phyloP scores from a whole-genome alignment of 352 stramenopile species.

The Globisporangium orthogonon region DNA sequence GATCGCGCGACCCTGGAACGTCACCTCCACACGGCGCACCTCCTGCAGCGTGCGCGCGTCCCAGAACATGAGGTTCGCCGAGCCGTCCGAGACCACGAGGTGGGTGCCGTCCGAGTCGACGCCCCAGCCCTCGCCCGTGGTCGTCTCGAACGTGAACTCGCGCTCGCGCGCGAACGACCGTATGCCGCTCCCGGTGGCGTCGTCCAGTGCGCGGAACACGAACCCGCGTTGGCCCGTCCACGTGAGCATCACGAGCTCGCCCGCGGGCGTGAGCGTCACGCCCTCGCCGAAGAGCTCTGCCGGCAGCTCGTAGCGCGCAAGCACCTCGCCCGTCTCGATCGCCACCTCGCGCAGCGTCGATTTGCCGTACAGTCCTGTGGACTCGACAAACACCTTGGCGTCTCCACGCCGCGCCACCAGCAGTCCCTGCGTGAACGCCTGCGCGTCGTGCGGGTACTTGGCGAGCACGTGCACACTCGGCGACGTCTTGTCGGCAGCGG shows the following conservation, averaged over 20 bases:
- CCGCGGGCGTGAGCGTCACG: slow-evolving; percentile 64
- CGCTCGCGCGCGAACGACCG: slow-evolving; percentile 26
- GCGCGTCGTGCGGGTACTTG: slow-evolving; percentile 71
- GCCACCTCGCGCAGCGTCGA: slow-evolving; percentile 87
- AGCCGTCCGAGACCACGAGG: slow-evolving; percentile 88
- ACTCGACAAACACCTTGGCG: slow-evolving; percentile 89
- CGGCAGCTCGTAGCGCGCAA: slow-evolving; percentile 51
- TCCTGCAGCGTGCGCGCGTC: slow-evolving; percentile 73
- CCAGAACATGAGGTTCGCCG: slow-evolving; percentile 89
- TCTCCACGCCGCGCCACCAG: slow-evolving; percentile 41
- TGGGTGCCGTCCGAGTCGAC: slow-evolving; percentile 79
- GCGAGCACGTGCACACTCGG: slow-evolving; percentile 44
- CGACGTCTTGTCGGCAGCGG: too few species aligned
- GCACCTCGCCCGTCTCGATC: slow-evolving; percentile 75
- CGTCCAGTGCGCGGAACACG: slow-evolving; percentile 42
- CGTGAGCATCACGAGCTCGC: slow-evolving; percentile 88
- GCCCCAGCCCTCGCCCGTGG: slow-evolving; percentile 89
- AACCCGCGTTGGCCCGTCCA: slow-evolving; percentile 87
- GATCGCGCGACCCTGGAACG: slow-evolving; percentile 35
- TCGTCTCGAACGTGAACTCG: slow-evolving; percentile 74
- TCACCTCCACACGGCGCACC: slow-evolving; percentile 65
- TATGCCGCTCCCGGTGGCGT: slow-evolving; percentile 17
- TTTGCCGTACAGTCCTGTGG: slow-evolving; percentile 83
- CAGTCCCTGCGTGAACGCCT: slow-evolving; percentile 86
- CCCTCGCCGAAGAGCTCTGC: slow-evolving; percentile 88